These are phyloP conservation scores for Phialocephala subalpina DNA, from an alignment of 2,329 filamentous ascomycete species.

Conservation along the genomic window DNA sequence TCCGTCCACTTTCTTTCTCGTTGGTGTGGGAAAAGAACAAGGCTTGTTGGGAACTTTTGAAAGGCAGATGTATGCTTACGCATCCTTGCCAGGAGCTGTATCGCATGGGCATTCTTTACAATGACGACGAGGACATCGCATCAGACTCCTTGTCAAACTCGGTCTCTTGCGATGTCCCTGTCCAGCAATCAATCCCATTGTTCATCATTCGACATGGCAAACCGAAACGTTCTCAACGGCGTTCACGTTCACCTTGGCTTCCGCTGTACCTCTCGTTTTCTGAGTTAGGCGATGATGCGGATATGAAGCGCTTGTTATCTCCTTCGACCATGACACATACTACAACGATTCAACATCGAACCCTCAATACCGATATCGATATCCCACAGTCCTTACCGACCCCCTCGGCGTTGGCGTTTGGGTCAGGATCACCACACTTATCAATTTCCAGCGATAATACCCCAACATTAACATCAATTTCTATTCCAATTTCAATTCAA, in stretches of 20 bases:
- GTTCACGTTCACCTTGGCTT: conserved; percentile 27
- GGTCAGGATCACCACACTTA: neutral
- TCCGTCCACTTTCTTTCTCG: conserved; percentile 24
- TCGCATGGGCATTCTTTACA: conserved; percentile 35
- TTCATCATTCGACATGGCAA: conserved; percentile 35
- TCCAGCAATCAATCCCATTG: conserved; percentile 29
- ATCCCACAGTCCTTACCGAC: conserved; percentile 39
- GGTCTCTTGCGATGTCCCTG: conserved; percentile 28
- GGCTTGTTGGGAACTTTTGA: neutral
- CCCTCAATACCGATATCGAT: conserved; percentile 23
- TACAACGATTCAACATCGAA: conserved; percentile 38
- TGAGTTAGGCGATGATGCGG: conserved; percentile 32
- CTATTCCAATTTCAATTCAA: conserved; percentile 1
- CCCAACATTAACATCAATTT: conserved; percentile 13
- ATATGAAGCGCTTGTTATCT: conserved; percentile 32
- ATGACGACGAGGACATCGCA: conserved; percentile 29
- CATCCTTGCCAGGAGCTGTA: conserved; percentile 38
- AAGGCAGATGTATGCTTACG: conserved; percentile 41
- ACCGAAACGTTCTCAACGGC: conserved; percentile 29
- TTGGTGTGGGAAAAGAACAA: conserved; percentile 14
- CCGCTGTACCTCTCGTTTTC: conserved; percentile 33
- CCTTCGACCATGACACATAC: conserved; percentile 15
- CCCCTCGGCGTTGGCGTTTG: conserved; percentile 27
- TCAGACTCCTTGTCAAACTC: conserved; percentile 24
- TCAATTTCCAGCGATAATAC: conserved; percentile 12